These are phyloP conservation scores for Vitis rupestris DNA, from an alignment of 164 flowering plant species.

Conservation along the genomic window DNA sequence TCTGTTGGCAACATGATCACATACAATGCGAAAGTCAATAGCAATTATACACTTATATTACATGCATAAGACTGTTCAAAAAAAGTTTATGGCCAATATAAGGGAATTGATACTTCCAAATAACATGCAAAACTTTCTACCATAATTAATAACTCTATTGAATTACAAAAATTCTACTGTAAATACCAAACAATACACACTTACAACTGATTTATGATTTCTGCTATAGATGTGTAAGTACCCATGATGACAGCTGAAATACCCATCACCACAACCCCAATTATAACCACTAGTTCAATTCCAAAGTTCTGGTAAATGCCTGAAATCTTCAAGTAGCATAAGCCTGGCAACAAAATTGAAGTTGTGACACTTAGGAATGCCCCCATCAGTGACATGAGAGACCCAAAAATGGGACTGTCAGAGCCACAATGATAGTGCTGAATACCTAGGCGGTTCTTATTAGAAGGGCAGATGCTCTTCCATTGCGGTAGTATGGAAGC, in stretches of 20 bases:
- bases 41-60: too few relatives aligned
- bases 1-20: too few relatives aligned
- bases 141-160: too few relatives aligned
- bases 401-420: constrained; percentile 44
- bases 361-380: constrained; percentile 47
- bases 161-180: too few relatives aligned
- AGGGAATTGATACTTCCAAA: too few relatives aligned
- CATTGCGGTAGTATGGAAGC: constrained; percentile 24
- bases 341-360: constrained; percentile 51
- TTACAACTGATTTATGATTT: constrained; percentile 18
- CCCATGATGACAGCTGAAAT: constrained; percentile 36
- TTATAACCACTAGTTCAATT: constrained; percentile 30
- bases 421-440: constrained; percentile 52
- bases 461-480: constrained; percentile 26
- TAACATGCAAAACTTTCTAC: too few relatives aligned
- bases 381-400: constrained; percentile 60
- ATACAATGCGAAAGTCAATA: too few relatives aligned
- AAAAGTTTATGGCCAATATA: too few relatives aligned
- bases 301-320: constrained; percentile 28
- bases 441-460: constrained; percentile 43
- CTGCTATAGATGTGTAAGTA: constrained; percentile 42
- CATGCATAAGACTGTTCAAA: too few relatives aligned
- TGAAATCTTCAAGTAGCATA: constrained; percentile 57
- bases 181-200: too few relatives aligned
- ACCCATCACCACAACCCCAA: constrained; percentile 33